Conservation (phyloP, 2,329 filamentous ascomycete species). For the Xylariaceae sp. region DNA sequence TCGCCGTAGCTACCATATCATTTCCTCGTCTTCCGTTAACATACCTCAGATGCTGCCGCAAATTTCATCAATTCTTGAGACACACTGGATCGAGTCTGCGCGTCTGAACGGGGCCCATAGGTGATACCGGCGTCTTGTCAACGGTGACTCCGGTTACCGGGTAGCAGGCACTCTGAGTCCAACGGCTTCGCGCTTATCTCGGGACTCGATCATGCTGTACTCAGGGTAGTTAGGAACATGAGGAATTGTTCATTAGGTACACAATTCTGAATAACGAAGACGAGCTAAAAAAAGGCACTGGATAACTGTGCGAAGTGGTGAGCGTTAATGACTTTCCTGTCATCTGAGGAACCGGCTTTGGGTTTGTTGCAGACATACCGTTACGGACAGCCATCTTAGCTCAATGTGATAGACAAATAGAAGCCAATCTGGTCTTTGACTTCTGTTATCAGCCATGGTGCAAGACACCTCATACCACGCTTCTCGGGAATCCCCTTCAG, state of each 20-base stretch:
- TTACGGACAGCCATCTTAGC: constrained; percentile 1
- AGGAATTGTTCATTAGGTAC: neutral
- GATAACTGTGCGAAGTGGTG: neutral
- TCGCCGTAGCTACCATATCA: too few species aligned
- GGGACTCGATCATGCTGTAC: neutral
- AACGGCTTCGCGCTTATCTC: neutral
- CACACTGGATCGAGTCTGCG: neutral
- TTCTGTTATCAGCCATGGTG: neutral
- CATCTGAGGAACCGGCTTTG: neutral
- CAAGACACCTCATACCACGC: neutral
- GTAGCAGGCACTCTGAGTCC: neutral
- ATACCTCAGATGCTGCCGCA: too few species aligned
- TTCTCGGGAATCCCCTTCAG: neutral
- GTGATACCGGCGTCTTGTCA: neutral
- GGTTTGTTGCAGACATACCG: neutral
- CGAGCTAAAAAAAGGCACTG: neutral
- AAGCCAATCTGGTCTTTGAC: neutral
- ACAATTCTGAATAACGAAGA: neutral
- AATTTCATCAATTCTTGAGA: neutral
- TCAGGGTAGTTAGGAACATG: neutral
- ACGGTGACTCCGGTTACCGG: neutral
- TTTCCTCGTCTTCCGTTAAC: too few species aligned
- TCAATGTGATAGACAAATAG: neutral
- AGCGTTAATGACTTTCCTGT: neutral
- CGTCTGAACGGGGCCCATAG: neutral